phyloP scores from a whole-genome alignment of 2,329 filamentous ascomycete species.

The Aspergillus brunneoviolaceus region DNA sequence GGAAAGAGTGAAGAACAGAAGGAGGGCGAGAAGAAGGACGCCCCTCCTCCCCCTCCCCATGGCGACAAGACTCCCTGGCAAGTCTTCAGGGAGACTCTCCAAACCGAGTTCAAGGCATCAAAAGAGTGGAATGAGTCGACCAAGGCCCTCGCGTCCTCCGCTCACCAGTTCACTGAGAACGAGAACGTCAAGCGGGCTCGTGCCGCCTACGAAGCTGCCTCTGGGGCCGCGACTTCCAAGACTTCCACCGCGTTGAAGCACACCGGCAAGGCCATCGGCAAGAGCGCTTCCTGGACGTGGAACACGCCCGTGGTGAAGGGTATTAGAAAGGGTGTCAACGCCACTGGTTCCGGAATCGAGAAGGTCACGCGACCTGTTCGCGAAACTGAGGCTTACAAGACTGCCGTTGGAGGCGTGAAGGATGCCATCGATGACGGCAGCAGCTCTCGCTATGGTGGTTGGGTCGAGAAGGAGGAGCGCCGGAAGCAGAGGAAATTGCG shows the following conservation, averaged over 20 bases:
- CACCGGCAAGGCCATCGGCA: slow-evolving; percentile 82
- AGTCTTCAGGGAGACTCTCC: slow-evolving; percentile 96
- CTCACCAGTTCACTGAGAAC: slow-evolving; percentile 89
- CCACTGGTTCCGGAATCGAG: slow-evolving; percentile 82
- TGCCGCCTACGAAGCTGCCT: slow-evolving; percentile 82
- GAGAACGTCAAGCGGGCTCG: slow-evolving; percentile 83
- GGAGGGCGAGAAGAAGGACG: slow-evolving; percentile 60
- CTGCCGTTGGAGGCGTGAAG: slow-evolving; percentile 62
- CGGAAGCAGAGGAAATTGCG: slow-evolving; percentile 72
- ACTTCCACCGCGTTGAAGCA: slow-evolving; percentile 79
- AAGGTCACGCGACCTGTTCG: slow-evolving; percentile 93
- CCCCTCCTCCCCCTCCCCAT: slow-evolving; percentile 81
- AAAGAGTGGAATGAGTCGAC: slow-evolving; percentile 99
- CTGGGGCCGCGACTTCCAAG: slow-evolving; percentile 75
- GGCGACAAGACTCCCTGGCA: slow-evolving; percentile 99
- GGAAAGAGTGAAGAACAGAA: slow-evolving; percentile 43
- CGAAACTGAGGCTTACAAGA: slow-evolving; percentile 91
- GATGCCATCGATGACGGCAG: slow-evolving; percentile 96
- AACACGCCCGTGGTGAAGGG: slow-evolving; percentile 92
- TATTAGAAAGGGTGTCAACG: slow-evolving; percentile 79
- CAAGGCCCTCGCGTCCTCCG: slow-evolving; percentile 84
- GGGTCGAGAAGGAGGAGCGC: slow-evolving; percentile 94
- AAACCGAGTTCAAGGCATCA: slow-evolving; percentile 88
- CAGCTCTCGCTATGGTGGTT: slow-evolving; percentile 92
- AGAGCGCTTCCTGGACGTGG: slow-evolving; percentile 95